phyloP scores from a whole-genome alignment of 2,329 filamentous ascomycete species.

The Calonectria montana region DNA sequence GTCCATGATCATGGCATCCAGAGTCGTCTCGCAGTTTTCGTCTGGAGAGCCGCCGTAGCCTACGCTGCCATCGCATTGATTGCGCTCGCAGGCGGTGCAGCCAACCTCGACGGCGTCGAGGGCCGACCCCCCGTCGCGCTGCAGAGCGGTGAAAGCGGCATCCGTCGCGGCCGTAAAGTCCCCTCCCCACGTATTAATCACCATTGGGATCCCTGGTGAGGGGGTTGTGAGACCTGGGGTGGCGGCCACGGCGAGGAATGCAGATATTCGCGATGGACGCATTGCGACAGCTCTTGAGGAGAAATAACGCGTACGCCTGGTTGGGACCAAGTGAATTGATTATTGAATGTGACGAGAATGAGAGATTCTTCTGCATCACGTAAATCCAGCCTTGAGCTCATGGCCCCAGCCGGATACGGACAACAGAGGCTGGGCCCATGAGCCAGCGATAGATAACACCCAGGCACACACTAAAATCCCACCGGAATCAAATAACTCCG shows the following conservation, averaged over 20 bases:
- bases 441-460: background rate
- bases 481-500: background rate
- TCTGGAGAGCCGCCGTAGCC: constrained; percentile 67
- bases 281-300: constrained; percentile 13
- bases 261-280: constrained; percentile 6
- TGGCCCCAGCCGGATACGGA: background rate
- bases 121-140: constrained; percentile 47
- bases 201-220: constrained; percentile 58
- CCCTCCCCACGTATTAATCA: constrained; percentile 67
- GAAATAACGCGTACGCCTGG: background rate
- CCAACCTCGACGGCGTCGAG: constrained; percentile 65
- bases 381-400: background rate
- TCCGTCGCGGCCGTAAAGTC: constrained; percentile 64
- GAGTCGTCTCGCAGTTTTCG: constrained; percentile 67
- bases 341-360: background rate
- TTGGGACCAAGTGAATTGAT: background rate
- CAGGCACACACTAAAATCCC: background rate
- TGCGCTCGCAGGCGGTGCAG: constrained; percentile 61
- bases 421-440: background rate
- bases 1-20: constrained; percentile 71
- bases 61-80: constrained; percentile 66
- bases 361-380: background rate
- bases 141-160: constrained; percentile 57
- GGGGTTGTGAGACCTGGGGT: constrained; percentile 28
- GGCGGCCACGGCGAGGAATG: constrained; percentile 28